phyloP scores from a whole-genome alignment of 352 stramenopile species.

The Globisporangium viniferum region DNA sequence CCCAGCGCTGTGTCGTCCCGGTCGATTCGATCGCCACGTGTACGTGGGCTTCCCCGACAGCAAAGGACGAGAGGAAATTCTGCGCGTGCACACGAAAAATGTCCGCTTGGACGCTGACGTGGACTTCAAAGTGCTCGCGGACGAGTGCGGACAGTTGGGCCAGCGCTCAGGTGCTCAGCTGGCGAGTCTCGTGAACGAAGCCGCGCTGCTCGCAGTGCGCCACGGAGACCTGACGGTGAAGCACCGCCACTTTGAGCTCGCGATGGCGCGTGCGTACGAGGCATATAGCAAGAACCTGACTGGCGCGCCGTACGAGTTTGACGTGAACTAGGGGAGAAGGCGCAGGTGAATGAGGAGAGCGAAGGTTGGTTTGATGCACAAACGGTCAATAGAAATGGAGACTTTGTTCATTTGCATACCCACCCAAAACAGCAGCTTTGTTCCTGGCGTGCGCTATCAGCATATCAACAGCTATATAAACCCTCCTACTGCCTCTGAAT shows the following conservation, averaged over 20 bases:
- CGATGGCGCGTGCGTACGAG: slow-evolving; percentile 69
- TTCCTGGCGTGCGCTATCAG: background rate
- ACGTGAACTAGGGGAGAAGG: slow-evolving; percentile 30
- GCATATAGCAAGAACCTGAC: slow-evolving; percentile 54
- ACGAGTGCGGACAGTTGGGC: slow-evolving; percentile 52
- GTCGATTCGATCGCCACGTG: slow-evolving; percentile 96
- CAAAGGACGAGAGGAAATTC: slow-evolving; percentile 83
- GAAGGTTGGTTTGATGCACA: background rate
- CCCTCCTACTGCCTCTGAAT: background rate
- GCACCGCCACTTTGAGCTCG: slow-evolving; percentile 67
- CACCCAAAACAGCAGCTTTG: background rate
- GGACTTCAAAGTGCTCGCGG: slow-evolving; percentile 43
- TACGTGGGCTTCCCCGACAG: slow-evolving; percentile 93
- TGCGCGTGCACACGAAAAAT: slow-evolving; percentile 62
- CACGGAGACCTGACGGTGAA: slow-evolving; percentile 61
- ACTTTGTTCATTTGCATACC: background rate
- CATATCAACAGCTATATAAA: background rate
- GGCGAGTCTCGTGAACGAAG: slow-evolving; percentile 82
- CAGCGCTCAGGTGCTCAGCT: slow-evolving; percentile 73
- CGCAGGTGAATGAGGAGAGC: background rate
- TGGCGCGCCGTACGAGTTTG: slow-evolving; percentile 50
- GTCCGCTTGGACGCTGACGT: slow-evolving; percentile 59
- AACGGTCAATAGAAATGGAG: background rate
- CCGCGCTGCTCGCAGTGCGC: slow-evolving; percentile 71
- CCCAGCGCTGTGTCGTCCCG: slow-evolving; percentile 92